Evolutionary conservation across 768 basidiomycete species (phyloP).

Genomic region (Leccinum barrowsii): DNA sequence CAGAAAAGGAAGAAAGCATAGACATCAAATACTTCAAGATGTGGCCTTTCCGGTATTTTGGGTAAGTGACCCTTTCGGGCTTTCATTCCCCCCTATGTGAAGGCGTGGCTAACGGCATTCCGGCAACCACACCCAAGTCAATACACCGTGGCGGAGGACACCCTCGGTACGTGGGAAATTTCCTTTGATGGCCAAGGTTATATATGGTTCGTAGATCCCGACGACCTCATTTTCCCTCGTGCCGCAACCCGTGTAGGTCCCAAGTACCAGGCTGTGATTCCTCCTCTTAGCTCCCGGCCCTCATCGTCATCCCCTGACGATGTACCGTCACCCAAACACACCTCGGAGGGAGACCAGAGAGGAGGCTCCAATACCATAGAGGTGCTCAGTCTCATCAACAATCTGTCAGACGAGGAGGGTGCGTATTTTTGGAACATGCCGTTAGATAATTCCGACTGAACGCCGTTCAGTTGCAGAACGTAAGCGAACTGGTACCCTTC

Average conservation of each 20-base stretch:
- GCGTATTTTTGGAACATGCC: slow-evolving; percentile 26
- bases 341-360: slow-evolving; percentile 47
- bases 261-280: slow-evolving; percentile 75
- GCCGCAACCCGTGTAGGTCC: slow-evolving; percentile 87
- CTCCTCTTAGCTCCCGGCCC: slow-evolving; percentile 31
- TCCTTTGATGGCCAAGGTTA: slow-evolving; percentile 18
- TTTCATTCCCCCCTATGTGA: background rate
- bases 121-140: slow-evolving; percentile 44
- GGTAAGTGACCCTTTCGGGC: slow-evolving; percentile 48
- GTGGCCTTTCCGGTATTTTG: slow-evolving; percentile 97
- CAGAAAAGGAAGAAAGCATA: slow-evolving; percentile 74
- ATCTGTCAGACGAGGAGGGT: slow-evolving; percentile 68
- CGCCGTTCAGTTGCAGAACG: slow-evolving; percentile 50
- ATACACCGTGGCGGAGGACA: slow-evolving; percentile 90
- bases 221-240: slow-evolving; percentile 95
- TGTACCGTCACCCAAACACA: background rate
- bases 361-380: slow-evolving; percentile 74
- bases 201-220: slow-evolving; percentile 64
- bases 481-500: slow-evolving; percentile 30
- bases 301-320: slow-evolving; percentile 33
- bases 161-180: slow-evolving; percentile 57
- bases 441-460: slow-evolving; percentile 22
- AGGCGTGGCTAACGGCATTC: slow-evolving; percentile 9
- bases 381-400: slow-evolving; percentile 60
- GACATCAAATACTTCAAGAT: slow-evolving; percentile 82